These are phyloP conservation scores for Termitomyces sp. DNA, from an alignment of 768 basidiomycete species.

Conservation along the genomic window DNA sequence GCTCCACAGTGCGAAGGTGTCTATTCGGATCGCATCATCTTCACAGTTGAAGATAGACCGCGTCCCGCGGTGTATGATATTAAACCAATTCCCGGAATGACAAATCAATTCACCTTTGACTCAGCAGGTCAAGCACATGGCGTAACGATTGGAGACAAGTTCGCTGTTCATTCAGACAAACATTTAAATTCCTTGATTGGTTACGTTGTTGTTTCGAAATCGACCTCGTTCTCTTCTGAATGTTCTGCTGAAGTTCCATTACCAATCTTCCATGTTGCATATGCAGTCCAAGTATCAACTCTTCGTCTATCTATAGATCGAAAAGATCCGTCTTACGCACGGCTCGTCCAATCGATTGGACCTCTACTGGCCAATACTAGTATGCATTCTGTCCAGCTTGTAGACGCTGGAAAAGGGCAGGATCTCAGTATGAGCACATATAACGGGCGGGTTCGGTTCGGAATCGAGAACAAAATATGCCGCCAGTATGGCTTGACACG, in stretches of 20 bases:
- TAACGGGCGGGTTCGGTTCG: not conserved
- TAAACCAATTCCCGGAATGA: not conserved
- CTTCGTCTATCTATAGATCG: not conserved
- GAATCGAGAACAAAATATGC: not conserved
- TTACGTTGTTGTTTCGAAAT: not conserved
- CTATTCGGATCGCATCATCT: not conserved
- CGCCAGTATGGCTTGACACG: not conserved
- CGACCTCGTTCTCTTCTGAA: not conserved
- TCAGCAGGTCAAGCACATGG: not conserved
- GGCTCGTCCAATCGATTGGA: not conserved
- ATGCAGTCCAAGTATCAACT: not conserved
- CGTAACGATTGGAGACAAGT: not conserved
- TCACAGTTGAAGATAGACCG: not conserved
- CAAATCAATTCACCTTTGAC: not conserved
- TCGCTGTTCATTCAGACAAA: not conserved
- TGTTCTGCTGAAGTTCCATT: not conserved
- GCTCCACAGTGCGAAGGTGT: not conserved
- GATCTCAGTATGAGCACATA: not conserved
- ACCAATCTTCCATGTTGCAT: not conserved
- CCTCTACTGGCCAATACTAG: not conserved
- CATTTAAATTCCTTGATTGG: not conserved
- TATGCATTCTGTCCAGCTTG: not conserved
- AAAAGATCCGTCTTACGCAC: not conserved
- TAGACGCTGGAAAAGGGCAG: not conserved
- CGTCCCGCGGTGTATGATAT: not conserved